Evolutionary conservation across 2,329 filamentous ascomycete genomes (phyloP).

Genomic region (Arthrobotrys sinensis): DNA sequence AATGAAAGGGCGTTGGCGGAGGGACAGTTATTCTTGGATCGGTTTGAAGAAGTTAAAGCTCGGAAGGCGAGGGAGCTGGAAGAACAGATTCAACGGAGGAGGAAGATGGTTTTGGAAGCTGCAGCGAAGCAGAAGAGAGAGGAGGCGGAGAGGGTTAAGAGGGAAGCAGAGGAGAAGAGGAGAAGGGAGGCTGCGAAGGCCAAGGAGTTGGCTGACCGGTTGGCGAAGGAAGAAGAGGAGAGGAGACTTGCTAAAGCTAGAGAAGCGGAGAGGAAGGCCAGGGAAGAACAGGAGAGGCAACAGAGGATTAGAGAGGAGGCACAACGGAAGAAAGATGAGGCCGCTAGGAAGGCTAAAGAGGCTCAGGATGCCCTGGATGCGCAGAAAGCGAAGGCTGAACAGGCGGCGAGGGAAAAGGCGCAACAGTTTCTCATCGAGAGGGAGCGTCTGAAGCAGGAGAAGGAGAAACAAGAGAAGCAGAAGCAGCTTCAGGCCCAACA

Average conservation of each 20-base stretch:
- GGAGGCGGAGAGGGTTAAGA: background rate
- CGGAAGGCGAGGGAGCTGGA: background rate
- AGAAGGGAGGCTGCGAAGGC: background rate
- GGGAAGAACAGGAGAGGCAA: constrained; percentile 18
- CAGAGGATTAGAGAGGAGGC: background rate
- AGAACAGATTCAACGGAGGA: background rate
- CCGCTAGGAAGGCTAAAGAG: constrained; percentile 21
- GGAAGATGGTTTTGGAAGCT: background rate
- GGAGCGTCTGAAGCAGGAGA: constrained; percentile 26
- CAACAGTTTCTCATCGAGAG: constrained; percentile 10
- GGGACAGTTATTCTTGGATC: background rate
- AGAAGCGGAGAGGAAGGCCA: constrained; percentile 9
- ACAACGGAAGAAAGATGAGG: constrained; percentile 14
- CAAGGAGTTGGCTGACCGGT: background rate
- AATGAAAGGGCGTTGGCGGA: background rate
- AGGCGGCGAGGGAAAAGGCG: constrained; percentile 5
- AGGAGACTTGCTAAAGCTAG: constrained; percentile 1
- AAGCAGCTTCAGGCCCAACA: constrained; percentile 22
- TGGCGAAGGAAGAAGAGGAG: constrained; percentile 16
- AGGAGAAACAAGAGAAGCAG: constrained; percentile 19
- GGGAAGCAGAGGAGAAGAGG: constrained; percentile 1
- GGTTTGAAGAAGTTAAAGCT: background rate
- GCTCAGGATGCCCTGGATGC: constrained; percentile 17
- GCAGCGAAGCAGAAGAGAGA: background rate
- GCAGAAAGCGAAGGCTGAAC: background rate